Base-by-base conservation (phyloP, 306 rosid species). In the Hippophae tibetana region DNA sequence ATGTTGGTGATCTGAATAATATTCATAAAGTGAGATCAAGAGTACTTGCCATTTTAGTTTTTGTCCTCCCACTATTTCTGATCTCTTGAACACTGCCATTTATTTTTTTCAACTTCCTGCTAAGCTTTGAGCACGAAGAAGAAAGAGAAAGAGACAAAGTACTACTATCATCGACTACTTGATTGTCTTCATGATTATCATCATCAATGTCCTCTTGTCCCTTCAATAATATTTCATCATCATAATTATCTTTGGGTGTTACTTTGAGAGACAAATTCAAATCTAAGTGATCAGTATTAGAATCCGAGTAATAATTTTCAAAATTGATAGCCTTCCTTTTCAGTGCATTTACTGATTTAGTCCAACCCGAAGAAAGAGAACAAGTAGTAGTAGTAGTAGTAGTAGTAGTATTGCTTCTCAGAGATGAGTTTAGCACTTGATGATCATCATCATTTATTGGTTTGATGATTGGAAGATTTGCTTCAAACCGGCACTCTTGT, bases 21-120 rank as follows among this genome's bases (percentile, higher is more conserved):
- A 81, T 79, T 90, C 96, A 86, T 72, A 79, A 72, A 70, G 87
- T 83, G 81, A 87, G 96, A 90, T 87, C 86, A 78, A 87, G 81
- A 68, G 79, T 78, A 76, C 87, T 85, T 53, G 68, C 68, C 64
- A 69, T 65, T 66, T 63, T 63, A 43, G 61, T 67, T 62, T 56
- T 62, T 25, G 62, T 43, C 42, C 47, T 6, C 43, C 58, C 45
- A 51, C 54, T 4, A 8, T 31, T 69, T 54, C 53, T 69, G 66
- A 52, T 62, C 67, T 71, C 74, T 68, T 72, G 38, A 31, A 4
- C 38, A 31, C 38, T 31, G 38, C 38, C 38, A 31, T 31, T 31
- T 31, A 31, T 31, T 31, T 31, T 31, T 31, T 31, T 31, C 38
- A 31, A 31, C 77, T 67, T 55, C 63, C 67, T 81, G 42, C 72